Evolutionary conservation across 352 stramenopile genomes (phyloP), one percentile per base, ranked within the genome.

Genomic region (Peronospora belbahrii): DNA sequence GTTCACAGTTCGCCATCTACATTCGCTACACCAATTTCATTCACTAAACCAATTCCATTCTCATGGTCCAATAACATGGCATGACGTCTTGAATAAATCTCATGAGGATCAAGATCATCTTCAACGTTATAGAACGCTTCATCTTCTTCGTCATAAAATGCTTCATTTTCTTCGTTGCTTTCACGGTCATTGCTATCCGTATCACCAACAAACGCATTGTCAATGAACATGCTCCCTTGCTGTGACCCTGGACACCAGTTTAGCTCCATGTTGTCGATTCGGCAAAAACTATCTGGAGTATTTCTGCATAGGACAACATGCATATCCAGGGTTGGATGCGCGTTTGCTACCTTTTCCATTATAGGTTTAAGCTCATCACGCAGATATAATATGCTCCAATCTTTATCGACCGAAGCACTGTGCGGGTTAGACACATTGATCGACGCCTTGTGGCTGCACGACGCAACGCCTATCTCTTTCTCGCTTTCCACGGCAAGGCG

Each of bases 341-440:
- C 28, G 7, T 28, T 17, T 28, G 35, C 45, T 6, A 59, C 30
- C 30, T 72, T 70, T 7, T 48, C 34, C 23, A 79, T 9, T 1
- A 67, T 54, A n/a, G 71, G 50, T 13, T 67, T 63, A 1, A 75
- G 62, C n/a, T 63, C 48, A 24, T 67, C 45, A 10, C 39, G 27
- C 14, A 48, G 31, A 24, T 70, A 73, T 2, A 23, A 36, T 35
- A 39, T 37, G 24, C 53, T 62, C 57, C 52, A 63, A 13, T 49
- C 25, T 32, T 47, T 45, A 30, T 56, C 53, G 30, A 67, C 54
- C 2, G 38, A 53, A 11, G 30, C 37, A 5, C 24, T 46, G 23
- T 66, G 52, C 18, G 45, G 52, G 34, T 62, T 66, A 24, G 44
- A 59, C 32, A 66, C 11, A 24, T 42, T 66, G 11, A 66, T 28